Evolutionary conservation across 208 protist genomes (phyloP).

Genomic region (Vickermania spadyakhi): DNA sequence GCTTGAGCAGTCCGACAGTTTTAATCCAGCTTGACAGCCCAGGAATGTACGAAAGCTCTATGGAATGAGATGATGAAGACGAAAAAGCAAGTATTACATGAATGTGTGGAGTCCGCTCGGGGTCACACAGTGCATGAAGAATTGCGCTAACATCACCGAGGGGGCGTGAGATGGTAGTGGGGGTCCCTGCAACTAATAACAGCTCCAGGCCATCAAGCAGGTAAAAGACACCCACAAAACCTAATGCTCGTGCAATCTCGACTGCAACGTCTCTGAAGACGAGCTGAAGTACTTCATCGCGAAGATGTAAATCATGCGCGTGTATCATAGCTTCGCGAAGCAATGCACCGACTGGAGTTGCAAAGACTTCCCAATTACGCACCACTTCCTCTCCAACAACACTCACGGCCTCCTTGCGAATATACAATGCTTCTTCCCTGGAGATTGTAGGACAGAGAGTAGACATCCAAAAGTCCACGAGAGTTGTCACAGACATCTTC

Average conservation of each 20-base stretch:
- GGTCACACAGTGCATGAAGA: conserved; percentile 24
- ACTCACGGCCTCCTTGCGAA: neutral
- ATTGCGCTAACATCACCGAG: conserved; percentile 35
- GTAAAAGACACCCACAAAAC: conserved; percentile 49
- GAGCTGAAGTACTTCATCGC: conserved; percentile 36
- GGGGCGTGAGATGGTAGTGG: conserved; percentile 18
- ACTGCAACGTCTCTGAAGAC: conserved; percentile 39
- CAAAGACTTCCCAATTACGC: neutral
- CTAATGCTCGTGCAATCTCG: conserved; percentile 39
- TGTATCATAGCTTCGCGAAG: neutral
- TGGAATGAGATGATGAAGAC: conserved; percentile 2
- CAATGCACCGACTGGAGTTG: neutral
- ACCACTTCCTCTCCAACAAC: neutral
- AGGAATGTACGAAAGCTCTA: conserved; percentile 20
- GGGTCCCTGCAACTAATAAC: conserved; percentile 10
- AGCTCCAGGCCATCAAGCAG: conserved; percentile 34
- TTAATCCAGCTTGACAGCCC: conserved; percentile 15
- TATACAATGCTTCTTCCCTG: neutral
- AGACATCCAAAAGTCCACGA: neutral
- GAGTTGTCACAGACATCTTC: neutral
- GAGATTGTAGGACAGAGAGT: neutral
- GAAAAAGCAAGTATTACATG: conserved; percentile 3
- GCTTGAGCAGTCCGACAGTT: conserved; percentile 14
- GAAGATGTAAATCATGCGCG: conserved; percentile 7
- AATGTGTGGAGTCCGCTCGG: conserved; percentile 5